Evolutionary conservation across 108 stramenopile species (phyloP), one percentile per base, ranked within the genome.

Genomic region (Skeletonema menzelii): DNA sequence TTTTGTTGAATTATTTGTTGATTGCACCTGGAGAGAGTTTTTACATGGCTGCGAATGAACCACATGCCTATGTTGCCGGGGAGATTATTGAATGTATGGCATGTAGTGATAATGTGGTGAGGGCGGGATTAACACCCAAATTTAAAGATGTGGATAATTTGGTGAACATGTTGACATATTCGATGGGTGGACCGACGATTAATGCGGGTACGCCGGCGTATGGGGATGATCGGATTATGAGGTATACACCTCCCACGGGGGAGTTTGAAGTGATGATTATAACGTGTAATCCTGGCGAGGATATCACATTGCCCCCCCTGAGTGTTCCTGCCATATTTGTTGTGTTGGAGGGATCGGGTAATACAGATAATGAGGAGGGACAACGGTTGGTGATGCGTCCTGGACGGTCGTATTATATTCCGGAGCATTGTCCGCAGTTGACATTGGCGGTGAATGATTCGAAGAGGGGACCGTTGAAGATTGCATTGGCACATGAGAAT

Each of bases 81-180:
- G 97, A 98, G 72, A 96, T 97, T 49, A 87, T 97, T 37, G 97
- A 99, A 72, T 98, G 97, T 68, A 99, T 99, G 99, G 99, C 99
- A 4, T 91, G 97, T 55, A 88, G 86, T 53, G 99, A 99, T 83
- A 99, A 99, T 79, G 98, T 99, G 17, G 98, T 99, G 8, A 91
- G 99, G 40, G 98, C 97, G 19, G 99, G 97, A 6, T 75, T 99
- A 17, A 99, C 99, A 30, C 98, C 98, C 62, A 99, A 99, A 82
- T 92, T 95, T 68, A 94, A 96, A 67, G 99, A 99, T 81, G 96
- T 98, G 30, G 78, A 84, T n/a, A 98, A 93, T 60, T 84, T 99
- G 65, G 89, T 95, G 14, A 77, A 87, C 27, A 99, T 98, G 94
- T 87, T 99, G n/a, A 97, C 96, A 5, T 98, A 97, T 46, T 70